These are phyloP conservation scores for Coniosporium apollinis DNA, from an alignment of 495 filamentous ascomycete species.

Conservation along the genomic window DNA sequence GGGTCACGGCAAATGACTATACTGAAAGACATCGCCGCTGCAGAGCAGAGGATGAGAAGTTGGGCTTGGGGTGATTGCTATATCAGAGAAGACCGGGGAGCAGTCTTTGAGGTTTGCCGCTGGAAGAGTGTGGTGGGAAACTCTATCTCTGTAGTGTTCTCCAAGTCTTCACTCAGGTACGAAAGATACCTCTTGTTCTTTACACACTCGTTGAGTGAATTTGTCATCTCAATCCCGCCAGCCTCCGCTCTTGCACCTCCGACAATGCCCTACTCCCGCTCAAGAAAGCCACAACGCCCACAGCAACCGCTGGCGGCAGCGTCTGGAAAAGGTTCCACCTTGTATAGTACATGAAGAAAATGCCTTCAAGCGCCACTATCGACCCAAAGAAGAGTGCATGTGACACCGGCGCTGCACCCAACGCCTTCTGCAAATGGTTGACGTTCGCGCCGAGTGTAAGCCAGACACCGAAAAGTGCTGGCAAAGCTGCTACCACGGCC, in stretches of 20 bases:
- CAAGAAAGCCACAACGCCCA: slow-evolving; percentile 57
- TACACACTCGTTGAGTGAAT: too few species aligned
- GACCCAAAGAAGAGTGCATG: slow-evolving; percentile 72
- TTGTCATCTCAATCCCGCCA: slow-evolving; percentile 59
- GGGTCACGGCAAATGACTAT: too few species aligned
- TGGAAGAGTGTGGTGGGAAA: too few species aligned
- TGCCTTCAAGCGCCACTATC: slow-evolving; percentile 67
- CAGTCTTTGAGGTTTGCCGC: too few species aligned
- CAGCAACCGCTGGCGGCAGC: slow-evolving; percentile 51
- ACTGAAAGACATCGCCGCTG: too few species aligned
- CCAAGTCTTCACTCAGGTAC: too few species aligned
- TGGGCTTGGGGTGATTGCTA: too few species aligned
- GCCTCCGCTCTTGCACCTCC: slow-evolving; percentile 75
- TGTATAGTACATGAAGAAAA: slow-evolving; percentile 91
- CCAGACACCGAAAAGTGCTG: slow-evolving; percentile 61
- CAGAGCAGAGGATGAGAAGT: too few species aligned
- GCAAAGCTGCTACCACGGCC: slow-evolving; percentile 52
- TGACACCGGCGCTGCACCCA: slow-evolving; percentile 54
- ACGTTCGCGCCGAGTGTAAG: slow-evolving; percentile 67
- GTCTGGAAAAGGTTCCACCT: slow-evolving; percentile 87
- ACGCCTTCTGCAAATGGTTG: slow-evolving; percentile 56
- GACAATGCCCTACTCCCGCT: slow-evolving; percentile 83
- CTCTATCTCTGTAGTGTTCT: too few species aligned
- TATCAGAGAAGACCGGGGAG: too few species aligned
- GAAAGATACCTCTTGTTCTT: too few species aligned